phyloP scores from a whole-genome alignment of 2,329 filamentous ascomycete genomes.

The Mollisia scopiformis region DNA sequence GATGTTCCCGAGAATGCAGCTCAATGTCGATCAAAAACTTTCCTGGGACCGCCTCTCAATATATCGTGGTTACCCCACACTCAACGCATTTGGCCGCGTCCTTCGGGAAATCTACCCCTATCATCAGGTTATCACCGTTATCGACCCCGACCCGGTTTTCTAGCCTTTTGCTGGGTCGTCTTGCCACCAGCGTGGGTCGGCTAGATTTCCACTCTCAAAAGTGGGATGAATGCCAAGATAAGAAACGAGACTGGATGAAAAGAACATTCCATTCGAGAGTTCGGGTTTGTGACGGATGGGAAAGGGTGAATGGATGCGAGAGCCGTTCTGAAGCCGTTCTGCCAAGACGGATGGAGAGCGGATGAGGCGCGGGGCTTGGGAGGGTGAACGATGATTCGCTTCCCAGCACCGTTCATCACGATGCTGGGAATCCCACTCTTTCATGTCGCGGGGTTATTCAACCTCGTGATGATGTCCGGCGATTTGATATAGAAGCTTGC shows the following conservation, averaged over 20 bases:
- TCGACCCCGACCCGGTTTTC: not conserved
- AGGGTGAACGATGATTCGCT: not conserved
- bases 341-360: not conserved
- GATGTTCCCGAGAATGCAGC: not conserved
- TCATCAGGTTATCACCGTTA: not conserved
- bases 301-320: not conserved
- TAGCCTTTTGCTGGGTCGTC: not conserved
- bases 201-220: not conserved
- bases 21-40: not conserved
- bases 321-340: not conserved
- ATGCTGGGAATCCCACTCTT: not conserved
- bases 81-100: not conserved
- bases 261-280: not conserved
- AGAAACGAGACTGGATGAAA: not conserved
- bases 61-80: not conserved
- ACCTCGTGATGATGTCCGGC: no score
- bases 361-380: not conserved
- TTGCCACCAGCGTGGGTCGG: not conserved
- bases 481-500: no score
- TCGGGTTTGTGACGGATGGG: not conserved
- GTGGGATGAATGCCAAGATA: not conserved
- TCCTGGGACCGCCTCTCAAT: not conserved
- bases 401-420: no score
- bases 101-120: not conserved
- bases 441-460: not conserved